These are phyloP conservation scores for Eimeria praecox DNA, from an alignment of 169 alveolate genomes.

Conservation along the genomic window DNA sequence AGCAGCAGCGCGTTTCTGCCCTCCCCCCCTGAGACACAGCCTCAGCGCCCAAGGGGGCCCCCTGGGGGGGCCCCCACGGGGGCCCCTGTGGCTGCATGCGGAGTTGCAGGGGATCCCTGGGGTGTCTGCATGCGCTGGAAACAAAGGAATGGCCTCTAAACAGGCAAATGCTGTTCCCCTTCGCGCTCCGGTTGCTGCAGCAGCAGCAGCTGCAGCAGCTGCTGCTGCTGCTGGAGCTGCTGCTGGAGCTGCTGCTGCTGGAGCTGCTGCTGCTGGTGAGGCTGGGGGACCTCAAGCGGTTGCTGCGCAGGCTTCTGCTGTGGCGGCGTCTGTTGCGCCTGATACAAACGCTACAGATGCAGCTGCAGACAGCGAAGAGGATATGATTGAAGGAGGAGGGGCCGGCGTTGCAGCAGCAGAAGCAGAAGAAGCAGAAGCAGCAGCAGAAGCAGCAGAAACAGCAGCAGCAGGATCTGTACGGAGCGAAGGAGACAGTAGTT, in stretches of 20 bases:
- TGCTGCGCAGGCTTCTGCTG: background rate
- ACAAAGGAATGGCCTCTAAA: background rate
- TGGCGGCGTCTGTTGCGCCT: background rate
- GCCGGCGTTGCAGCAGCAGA: background rate
- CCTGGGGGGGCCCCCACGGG: constrained; percentile 25
- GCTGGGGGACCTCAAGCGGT: background rate
- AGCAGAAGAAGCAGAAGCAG: background rate
- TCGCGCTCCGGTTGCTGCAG: background rate
- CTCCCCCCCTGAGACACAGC: background rate
- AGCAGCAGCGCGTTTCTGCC: constrained; percentile 31
- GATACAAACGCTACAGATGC: background rate
- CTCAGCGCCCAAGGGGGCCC: background rate
- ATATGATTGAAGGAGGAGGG: background rate
- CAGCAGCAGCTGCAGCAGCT: background rate
- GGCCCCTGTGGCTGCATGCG: constrained; percentile 18
- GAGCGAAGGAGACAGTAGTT: constrained; percentile 49
- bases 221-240: background rate
- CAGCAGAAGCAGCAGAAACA: background rate
- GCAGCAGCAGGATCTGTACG: background rate
- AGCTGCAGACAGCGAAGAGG: background rate
- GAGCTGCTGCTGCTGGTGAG: background rate
- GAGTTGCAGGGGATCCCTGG: background rate
- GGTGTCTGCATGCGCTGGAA: background rate
- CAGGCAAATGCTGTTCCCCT: too few relatives aligned
- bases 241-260: constrained; percentile 1